These are phyloP conservation scores for Nicotiana sylvestris DNA, from an alignment of 257 asterid species.

Conservation along the genomic window DNA sequence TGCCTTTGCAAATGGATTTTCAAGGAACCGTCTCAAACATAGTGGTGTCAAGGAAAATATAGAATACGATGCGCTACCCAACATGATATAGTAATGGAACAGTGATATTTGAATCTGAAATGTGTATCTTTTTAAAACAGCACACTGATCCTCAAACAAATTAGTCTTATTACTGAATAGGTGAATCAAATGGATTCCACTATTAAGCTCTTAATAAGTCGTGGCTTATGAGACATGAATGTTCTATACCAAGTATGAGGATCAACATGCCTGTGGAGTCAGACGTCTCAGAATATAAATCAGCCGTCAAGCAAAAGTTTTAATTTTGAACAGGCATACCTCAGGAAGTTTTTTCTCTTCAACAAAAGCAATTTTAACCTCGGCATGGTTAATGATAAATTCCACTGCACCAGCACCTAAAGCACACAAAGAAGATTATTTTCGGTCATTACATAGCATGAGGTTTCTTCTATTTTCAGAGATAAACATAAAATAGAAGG, in stretches of 20 bases:
- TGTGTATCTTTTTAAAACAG: not conserved
- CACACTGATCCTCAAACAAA: not conserved
- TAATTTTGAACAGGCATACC: slow-evolving; percentile 35
- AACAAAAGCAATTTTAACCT: slow-evolving; percentile 74
- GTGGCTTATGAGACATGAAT: not conserved
- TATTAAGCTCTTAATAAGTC: not conserved
- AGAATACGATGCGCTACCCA: not conserved
- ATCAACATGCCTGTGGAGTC: not conserved
- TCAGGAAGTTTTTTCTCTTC: slow-evolving; percentile 89
- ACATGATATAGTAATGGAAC: not conserved
- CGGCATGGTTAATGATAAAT: slow-evolving; percentile 93
- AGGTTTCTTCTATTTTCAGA: slow-evolving; percentile 7
- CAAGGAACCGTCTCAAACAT: not conserved
- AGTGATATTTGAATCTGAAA: not conserved
- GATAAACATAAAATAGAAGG: not conserved
- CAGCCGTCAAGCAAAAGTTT: not conserved
- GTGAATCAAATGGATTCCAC: not conserved
- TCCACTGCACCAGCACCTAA: slow-evolving; percentile 96
- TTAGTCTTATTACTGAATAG: not conserved
- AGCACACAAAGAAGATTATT: slow-evolving; percentile 19
- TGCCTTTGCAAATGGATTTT: not conserved
- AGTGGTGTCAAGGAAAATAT: not conserved
- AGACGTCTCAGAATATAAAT: not conserved
- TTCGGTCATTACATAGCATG: slow-evolving; percentile 9
- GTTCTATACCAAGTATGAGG: not conserved